Evolutionary conservation across 129 eudicot species (phyloP).

Genomic region (Escallonia rubra): DNA sequence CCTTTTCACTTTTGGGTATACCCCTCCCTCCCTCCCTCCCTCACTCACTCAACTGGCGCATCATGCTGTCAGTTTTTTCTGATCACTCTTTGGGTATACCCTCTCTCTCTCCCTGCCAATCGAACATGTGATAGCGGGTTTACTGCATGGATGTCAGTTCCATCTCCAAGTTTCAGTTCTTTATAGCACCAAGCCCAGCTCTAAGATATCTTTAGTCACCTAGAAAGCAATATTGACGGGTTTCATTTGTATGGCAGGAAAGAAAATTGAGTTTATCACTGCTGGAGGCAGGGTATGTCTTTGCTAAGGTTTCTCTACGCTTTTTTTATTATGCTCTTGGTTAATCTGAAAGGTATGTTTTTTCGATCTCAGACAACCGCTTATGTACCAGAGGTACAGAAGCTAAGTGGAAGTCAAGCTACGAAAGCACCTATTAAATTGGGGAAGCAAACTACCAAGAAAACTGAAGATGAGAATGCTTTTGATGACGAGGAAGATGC

Average conservation of each 20-base stretch:
- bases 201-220: conserved; percentile 8
- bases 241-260: conserved; percentile 49
- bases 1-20: too few species aligned
- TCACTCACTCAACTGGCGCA: too few species aligned
- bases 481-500: conserved; percentile 6
- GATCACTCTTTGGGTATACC: too few species aligned
- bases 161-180: background rate
- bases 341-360: conserved; percentile 4
- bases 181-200: background rate
- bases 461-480: conserved; percentile 9
- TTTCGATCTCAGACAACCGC: conserved; percentile 68
- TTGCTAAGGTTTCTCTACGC: background rate
- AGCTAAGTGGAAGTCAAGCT: conserved; percentile 59
- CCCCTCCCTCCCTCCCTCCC: too few species aligned
- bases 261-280: conserved; percentile 68
- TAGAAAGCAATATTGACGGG: background rate
- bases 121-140: too few species aligned
- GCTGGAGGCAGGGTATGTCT: conserved; percentile 96
- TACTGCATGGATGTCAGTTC: background rate
- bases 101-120: too few species aligned
- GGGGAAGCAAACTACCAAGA: conserved; percentile 23
- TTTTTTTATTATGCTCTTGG: conserved; percentile 1
- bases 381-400: conserved; percentile 86
- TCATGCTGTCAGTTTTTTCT: too few species aligned
- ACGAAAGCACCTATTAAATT: conserved; percentile 43